Conservation (phyloP, 2,329 filamentous ascomycete genomes). For the Aspergillus fijiensis region DNA sequence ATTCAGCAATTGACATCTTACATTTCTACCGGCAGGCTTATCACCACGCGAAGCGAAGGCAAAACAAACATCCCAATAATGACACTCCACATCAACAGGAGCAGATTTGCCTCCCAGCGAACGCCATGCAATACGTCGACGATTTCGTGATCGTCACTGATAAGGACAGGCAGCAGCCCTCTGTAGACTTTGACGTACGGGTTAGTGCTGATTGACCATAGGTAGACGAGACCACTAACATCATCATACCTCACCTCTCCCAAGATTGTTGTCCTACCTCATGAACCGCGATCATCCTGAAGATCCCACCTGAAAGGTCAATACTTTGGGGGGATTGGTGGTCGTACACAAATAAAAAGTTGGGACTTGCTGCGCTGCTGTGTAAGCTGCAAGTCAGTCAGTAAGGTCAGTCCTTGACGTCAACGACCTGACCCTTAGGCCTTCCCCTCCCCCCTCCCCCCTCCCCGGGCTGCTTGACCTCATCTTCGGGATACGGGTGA, state of each 20-base stretch:
- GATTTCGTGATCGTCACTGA: neutral
- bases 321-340: neutral
- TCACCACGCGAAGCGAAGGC: too few species aligned
- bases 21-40: too few species aligned
- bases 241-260: neutral
- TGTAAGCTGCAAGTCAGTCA: neutral
- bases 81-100: too few species aligned
- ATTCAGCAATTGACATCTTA: neutral
- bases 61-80: too few species aligned
- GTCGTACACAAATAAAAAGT: neutral
- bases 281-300: neutral
- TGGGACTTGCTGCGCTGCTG: neutral
- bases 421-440: neutral
- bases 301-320: too few species aligned
- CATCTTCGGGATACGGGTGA: too few species aligned
- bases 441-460: neutral
- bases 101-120: too few species aligned
- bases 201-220: too few species aligned
- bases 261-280: neutral
- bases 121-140: too few species aligned
- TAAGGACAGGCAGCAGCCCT: neutral
- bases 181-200: neutral
- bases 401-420: neutral
- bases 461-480: neutral
- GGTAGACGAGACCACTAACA: neutral